Evolutionary conservation across 345 rosid genomes (phyloP).

Genomic region (Bruguiera gymnorhiza): DNA sequence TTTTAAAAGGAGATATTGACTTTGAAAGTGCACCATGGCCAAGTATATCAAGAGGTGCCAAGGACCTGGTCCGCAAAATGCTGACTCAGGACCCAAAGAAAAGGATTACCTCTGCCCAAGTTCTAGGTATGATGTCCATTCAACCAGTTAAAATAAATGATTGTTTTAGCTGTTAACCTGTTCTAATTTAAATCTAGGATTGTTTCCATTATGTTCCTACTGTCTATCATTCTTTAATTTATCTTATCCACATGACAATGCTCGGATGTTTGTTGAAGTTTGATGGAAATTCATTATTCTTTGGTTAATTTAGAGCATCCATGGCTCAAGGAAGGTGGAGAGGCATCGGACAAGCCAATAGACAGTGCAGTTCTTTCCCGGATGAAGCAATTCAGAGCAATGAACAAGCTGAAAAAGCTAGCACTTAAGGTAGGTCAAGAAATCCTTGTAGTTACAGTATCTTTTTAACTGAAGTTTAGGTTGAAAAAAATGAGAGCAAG

Average conservation of each 20-base stretch:
- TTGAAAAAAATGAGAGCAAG: background rate
- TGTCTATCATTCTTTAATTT: background rate
- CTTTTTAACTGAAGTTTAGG: background rate
- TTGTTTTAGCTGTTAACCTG: too few relatives aligned
- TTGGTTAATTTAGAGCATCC: constrained; percentile 19
- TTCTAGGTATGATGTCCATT: constrained; percentile 19
- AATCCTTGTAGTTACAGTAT: background rate
- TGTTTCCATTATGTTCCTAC: background rate
- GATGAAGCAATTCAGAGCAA: constrained; percentile 35
- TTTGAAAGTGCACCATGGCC: constrained; percentile 35
- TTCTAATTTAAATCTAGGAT: too few relatives aligned
- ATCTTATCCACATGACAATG: background rate
- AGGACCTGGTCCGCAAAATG: constrained; percentile 32
- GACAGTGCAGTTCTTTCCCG: constrained; percentile 34
- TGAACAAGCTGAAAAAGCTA: constrained; percentile 29
- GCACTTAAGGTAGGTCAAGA: constrained; percentile 23
- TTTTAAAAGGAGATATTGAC: constrained; percentile 30
- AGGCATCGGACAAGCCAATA: constrained; percentile 31
- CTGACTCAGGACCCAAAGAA: constrained; percentile 29
- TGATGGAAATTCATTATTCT: constrained; percentile 1
- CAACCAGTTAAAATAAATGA: background rate
- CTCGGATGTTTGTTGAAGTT: background rate
- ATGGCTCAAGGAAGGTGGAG: constrained; percentile 34
- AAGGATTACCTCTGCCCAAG: constrained; percentile 31
- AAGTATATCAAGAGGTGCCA: constrained; percentile 29